Base-by-base conservation (phyloP, 83 land plant genomes). In the Larix sibirica region DNA sequence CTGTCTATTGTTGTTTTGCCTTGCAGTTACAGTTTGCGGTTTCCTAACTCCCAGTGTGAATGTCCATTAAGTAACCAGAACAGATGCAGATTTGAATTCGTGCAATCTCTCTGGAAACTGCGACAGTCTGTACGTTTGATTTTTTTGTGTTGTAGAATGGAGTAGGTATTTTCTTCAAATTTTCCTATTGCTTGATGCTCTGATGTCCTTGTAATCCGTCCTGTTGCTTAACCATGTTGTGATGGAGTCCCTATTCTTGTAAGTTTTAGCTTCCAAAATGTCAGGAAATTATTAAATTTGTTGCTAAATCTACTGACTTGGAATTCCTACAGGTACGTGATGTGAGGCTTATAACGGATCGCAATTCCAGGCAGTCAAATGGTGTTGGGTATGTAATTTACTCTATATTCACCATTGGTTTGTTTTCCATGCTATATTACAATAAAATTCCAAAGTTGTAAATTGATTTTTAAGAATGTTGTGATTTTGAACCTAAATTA, bases 281-380 rank as follows among this genome's bases (percentile, higher is more conserved):
- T 28, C 28, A 65, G 82, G 82, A 28, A 70, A 70, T 73, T 6
- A 3, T 40, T 21, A 31, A 40, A 18, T 44, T 7, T 18, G 23
- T 42, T 73, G 24, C 77, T 40, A 20, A 73, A 73, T 73, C 50
- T 69, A 17, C 40, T 73, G 17, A 42, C 77, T n/a, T 73, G 77
- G 77, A 42, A 73, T 73, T 73, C 54, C 42, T 82, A 16, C 88
- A 97, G 99, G 99, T 97, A 67, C 92, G 98, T 23, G 99, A 97
- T 94, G 99, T 97, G 17, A 88, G 98, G 21, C 91, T 97, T 33
- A 97, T 97, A 75, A 97, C 96, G 99, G 99, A 97, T 81, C 85
- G 99, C 61, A 97, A 96, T 82, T 96, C 99, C 68, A 89, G 99
- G 67, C 94, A 98, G 12, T 97, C 99, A 20, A 97, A 97, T 75